Evolutionary conservation across 164 flowering plant species (phyloP), one percentile per base, ranked within the genome.

Genomic region (Annona cherimola): DNA sequence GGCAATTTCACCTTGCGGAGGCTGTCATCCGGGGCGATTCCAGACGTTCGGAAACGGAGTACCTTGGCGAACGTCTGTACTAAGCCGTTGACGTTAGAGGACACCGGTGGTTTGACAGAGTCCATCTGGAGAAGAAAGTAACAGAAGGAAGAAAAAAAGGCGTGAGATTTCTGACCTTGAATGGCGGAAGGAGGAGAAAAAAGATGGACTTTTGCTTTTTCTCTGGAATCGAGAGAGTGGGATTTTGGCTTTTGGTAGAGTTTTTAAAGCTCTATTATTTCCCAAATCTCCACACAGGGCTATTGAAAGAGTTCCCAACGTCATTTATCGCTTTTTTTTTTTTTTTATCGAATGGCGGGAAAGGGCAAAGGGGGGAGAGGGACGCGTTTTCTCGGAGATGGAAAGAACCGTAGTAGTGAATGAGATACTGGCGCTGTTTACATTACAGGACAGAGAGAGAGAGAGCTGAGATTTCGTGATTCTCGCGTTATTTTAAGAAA

Each of bases 21-120:
- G 45, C 73, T 84, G 59, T 88, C 85, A 9, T 70, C 85, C 0
- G 89, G 86, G 5, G 83, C 78, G 55, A 89, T 62, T 44, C 90
- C 92, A 4, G 86, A 74, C 0, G 81, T 73, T 4, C 88, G 86
- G 60, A 83, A 40, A 39, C 83, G 86, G 19, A 93, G 84, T 65
- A 87, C 90, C 75, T 89, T 94, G 0, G 96, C 78, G 55, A 94
- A 76, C 0, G 89, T 73, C 0, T 92, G 88, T 1, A 86, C 88
- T 70, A 86, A 72, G 55, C 82, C 83, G 42, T 85, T 76, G 55
- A 80, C 82, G 42, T 85, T 76, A 78, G 82, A 86, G 14, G 57
- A 50, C 57, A 50, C 57, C 40, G 45, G 62, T 3, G 85, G 77
- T 57, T 81, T 83, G 39, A 79, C 81, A 0, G 90, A 76, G 61